A percentile compares a stretch with the other conserved stretches of the same genome.
Evolutionary conservation across 192 early-diverging fungal genomes (phyloP).

Genomic region (Gaertneriomyces semiglobifer): DNA sequence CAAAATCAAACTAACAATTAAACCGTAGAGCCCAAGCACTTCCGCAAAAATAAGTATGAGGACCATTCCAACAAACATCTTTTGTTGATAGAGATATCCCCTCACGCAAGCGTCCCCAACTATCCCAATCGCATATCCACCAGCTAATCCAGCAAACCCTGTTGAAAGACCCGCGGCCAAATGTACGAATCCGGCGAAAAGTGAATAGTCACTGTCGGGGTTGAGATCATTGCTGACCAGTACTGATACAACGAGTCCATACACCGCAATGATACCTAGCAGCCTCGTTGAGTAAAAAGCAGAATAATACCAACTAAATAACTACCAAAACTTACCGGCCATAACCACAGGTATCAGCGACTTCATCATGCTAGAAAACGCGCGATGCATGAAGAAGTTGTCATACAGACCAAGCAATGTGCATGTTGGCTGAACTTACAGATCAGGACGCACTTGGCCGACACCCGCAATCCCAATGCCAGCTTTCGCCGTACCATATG

Average conservation of each 20-base stretch:
- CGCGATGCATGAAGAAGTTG: neutral
- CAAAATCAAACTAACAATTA: slow-evolving; percentile 87
- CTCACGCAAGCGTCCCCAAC: slow-evolving; percentile 95
- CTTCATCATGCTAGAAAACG: slow-evolving; percentile 43
- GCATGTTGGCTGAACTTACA: slow-evolving; percentile 35
- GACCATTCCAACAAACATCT: slow-evolving; percentile 53
- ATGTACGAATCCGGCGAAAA: slow-evolving; percentile 82
- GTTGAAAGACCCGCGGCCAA: slow-evolving; percentile 92
- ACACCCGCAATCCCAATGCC: slow-evolving; percentile 95
- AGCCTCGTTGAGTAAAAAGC: neutral
- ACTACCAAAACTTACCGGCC: slow-evolving; percentile 42
- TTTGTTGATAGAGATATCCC: slow-evolving; percentile 51
- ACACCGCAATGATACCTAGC: slow-evolving; percentile 97
- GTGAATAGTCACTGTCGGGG: slow-evolving; percentile 39
- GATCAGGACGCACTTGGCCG: slow-evolving; percentile 87
- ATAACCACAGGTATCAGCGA: slow-evolving; percentile 91
- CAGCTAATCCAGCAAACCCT: slow-evolving; percentile 90
- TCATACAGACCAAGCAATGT: neutral
- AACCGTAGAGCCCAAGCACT: slow-evolving; percentile 81
- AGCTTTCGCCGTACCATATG: slow-evolving; percentile 96
- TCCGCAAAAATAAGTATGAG: slow-evolving; percentile 99
- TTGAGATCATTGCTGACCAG: slow-evolving; percentile 57
- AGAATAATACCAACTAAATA: neutral
- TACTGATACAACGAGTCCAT: slow-evolving; percentile 95
- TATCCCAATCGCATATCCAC: slow-evolving; percentile 94